Evolutionary conservation across 306 rosid species (phyloP).

Genomic region (Gynostemma pentaphyllum): DNA sequence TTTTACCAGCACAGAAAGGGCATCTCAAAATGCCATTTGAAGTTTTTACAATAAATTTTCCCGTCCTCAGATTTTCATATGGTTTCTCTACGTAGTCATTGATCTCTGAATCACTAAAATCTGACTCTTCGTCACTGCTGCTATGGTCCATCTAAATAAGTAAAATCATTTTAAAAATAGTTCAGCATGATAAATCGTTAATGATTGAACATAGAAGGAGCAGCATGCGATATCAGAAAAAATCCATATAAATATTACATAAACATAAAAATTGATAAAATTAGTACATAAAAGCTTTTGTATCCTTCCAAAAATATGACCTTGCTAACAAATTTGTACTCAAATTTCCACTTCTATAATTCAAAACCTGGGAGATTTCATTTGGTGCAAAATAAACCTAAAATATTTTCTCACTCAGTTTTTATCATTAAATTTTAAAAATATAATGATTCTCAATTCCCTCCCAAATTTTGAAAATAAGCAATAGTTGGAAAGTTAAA

Average conservation of each 20-base stretch:
- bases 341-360: too few relatives aligned
- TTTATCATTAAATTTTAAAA: too few relatives aligned
- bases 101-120: slow-evolving; percentile 87
- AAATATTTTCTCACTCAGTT: too few relatives aligned
- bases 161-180: not conserved
- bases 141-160: slow-evolving; percentile 38
- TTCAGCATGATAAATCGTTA: not conserved
- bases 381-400: too few relatives aligned
- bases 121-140: slow-evolving; percentile 87
- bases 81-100: slow-evolving; percentile 66
- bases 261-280: not conserved
- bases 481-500: too few relatives aligned
- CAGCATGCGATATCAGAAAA: not conserved
- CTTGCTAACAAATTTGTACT: too few relatives aligned
- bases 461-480: too few relatives aligned
- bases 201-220: not conserved
- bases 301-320: too few relatives aligned
- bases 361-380: too few relatives aligned
- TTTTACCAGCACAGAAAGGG: slow-evolving; percentile 92
- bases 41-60: slow-evolving; percentile 49
- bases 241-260: not conserved
- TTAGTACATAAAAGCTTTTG: too few relatives aligned
- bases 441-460: too few relatives aligned
- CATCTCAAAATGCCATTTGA: slow-evolving; percentile 71
- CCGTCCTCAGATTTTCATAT: slow-evolving; percentile 43